Base-by-base conservation (phyloP, 1,284 basidiomycete species). In the Coniferiporia sulphurascens region DNA sequence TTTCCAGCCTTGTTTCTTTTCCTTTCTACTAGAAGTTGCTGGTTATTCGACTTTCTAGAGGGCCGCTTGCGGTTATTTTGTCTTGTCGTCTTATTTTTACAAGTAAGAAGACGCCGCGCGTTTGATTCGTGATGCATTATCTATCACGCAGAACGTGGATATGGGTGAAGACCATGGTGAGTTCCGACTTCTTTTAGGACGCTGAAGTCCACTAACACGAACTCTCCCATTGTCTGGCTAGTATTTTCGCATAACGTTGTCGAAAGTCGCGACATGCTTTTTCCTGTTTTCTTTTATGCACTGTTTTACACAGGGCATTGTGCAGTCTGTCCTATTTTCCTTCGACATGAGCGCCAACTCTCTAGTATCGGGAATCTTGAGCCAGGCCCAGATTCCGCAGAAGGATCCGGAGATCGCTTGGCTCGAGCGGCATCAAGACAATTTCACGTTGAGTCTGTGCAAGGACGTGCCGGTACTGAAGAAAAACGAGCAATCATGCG, bases 311-410 rank as follows among this genome's bases (percentile, higher is more conserved):
- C 73, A 74, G 54, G 69, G 68, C 8, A 65, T 80, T 55, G 72
- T 82, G 15, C 81, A 83, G 64, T 76, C 79, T 1, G 71, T 82
- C 36, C 71, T 82, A 6, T 78, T 75, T 66, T 73, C 72, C 34
- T 63, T 78, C 60, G 81, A 85, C 65, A 65, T 72, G 15, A 67
- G 75, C 43, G 78, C 78, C 62, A 67, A 69, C 56, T 58, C 65
- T 4, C 64, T 82, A 36, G 68, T 79, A 12, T 67, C 69, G 19
- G 66, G 64, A 7, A 75, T 84, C 60, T 69, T 78, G 19, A 55
- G 68, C 3, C 67, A 69, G 0, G 78, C 75, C 4, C 57, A 71
- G 1, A 73, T 81, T 45, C 74, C 65, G 1, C 57, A 64, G 5
- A 27, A 27, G 27, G 27, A 27, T 27, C 27, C 27, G 3, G 74